Conservation (phyloP, 345 rosid species). For the Salix caprea region DNA sequence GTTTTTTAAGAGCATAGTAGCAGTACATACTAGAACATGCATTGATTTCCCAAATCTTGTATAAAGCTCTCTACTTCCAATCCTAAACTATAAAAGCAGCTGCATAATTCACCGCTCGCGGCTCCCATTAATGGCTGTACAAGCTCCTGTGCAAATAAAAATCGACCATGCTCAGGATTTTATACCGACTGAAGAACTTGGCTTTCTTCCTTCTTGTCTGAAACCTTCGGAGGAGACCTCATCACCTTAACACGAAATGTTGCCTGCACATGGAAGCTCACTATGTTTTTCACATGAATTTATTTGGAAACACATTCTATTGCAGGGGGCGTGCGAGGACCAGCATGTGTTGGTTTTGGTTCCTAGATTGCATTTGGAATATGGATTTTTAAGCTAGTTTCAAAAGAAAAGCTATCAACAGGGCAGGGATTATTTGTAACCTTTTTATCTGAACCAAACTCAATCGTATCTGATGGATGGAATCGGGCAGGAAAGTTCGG, state of each 20-base stretch:
- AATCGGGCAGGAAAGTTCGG: conserved; percentile 57
- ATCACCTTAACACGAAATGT: conserved; percentile 68
- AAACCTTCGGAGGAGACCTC: conserved; percentile 26
- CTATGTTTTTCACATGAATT: not conserved
- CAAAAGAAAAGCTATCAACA: not conserved
- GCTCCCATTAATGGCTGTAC: conserved; percentile 30
- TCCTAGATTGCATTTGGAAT: not conserved
- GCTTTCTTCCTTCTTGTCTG: conserved; percentile 22
- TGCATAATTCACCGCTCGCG: conserved; percentile 1
- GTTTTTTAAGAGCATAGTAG: not conserved
- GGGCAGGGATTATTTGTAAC: conserved; percentile 19
- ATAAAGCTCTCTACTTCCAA: not conserved
- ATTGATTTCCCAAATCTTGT: not conserved
- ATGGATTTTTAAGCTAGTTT: not conserved
- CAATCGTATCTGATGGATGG: conserved; percentile 50
- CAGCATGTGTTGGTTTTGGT: not conserved
- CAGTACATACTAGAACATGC: not conserved
- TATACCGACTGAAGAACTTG: conserved; percentile 56
- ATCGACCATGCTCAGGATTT: conserved; percentile 1
- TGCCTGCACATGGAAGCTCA: conserved; percentile 43
- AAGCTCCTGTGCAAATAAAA: conserved; percentile 2
- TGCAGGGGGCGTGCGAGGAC: not conserved
- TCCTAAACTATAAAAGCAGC: not conserved
- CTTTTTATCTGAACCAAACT: conserved; percentile 68
- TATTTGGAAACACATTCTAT: not conserved